Evolutionary conservation across 2,329 filamentous ascomycete genomes (phyloP).

Genomic region (Metarhizium anisopliae): DNA sequence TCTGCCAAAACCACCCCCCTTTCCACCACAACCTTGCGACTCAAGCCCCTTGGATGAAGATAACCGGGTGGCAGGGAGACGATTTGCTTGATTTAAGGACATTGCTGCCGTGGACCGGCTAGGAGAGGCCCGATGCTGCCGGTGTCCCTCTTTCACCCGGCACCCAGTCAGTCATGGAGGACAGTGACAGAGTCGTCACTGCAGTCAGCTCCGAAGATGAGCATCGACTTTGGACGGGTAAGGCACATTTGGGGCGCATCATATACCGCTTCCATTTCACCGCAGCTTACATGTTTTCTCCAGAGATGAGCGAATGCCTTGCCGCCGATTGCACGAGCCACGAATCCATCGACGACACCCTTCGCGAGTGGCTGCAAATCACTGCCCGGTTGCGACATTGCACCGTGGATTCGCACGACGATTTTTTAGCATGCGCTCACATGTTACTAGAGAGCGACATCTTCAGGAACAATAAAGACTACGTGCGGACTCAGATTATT

Average conservation of each 20-base stretch:
- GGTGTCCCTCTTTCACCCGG: constrained; percentile 16
- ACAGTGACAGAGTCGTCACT: constrained; percentile 54
- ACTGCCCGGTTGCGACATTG: constrained; percentile 68
- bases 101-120: constrained; percentile 4
- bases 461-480: constrained; percentile 67
- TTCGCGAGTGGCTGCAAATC: constrained; percentile 76
- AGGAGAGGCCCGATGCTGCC: constrained; percentile 24
- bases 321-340: constrained; percentile 38
- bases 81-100: background rate
- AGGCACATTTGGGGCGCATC: constrained; percentile 9
- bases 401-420: constrained; percentile 67
- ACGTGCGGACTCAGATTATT: constrained; percentile 87
- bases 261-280: background rate
- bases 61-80: background rate
- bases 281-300: background rate
- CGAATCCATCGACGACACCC: constrained; percentile 67
- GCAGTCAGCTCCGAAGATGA: constrained; percentile 57
- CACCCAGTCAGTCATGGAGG: constrained; percentile 40
- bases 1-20: background rate
- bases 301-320: constrained; percentile 41
- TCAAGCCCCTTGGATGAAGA: background rate
- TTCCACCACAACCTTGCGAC: background rate
- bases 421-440: constrained; percentile 72
- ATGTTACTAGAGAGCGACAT: constrained; percentile 67
- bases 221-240: constrained; percentile 85